These are phyloP conservation scores for Pichia paraexigua DNA, from an alignment of 805 yeast species.

Conservation along the genomic window DNA sequence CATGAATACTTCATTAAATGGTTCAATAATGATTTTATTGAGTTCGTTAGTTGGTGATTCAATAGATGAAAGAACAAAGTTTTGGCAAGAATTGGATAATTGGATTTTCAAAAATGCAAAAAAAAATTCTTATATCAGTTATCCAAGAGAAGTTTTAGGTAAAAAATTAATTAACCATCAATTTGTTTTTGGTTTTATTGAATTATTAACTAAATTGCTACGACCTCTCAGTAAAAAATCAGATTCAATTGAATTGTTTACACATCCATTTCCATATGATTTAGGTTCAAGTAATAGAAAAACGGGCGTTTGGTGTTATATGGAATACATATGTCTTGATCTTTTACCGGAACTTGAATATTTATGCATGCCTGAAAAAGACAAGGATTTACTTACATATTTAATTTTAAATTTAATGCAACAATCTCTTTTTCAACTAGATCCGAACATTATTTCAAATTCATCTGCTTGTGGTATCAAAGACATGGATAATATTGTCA, in stretches of 20 bases:
- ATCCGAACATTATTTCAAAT: slow-evolving; percentile 43
- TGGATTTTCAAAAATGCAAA: slow-evolving; percentile 47
- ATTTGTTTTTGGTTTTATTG: slow-evolving; percentile 44
- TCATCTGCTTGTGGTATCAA: slow-evolving; percentile 37
- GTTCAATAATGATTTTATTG: slow-evolving; percentile 50
- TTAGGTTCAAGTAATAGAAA: slow-evolving; percentile 56
- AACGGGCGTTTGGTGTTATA: slow-evolving; percentile 71
- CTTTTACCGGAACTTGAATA: slow-evolving; percentile 49
- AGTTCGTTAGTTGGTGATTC: slow-evolving; percentile 46
- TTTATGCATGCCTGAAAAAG: slow-evolving; percentile 27
- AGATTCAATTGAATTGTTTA: slow-evolving; percentile 31
- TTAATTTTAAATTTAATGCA: slow-evolving; percentile 45
- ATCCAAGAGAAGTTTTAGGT: slow-evolving; percentile 31
- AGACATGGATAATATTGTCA: slow-evolving; percentile 41
- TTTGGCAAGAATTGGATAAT: slow-evolving; percentile 65
- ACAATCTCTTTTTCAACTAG: slow-evolving; percentile 42
- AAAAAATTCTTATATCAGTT: slow-evolving; percentile 10
- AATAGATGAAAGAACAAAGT: slow-evolving; percentile 31
- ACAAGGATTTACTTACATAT: slow-evolving; percentile 41
- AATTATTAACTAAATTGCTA: slow-evolving; percentile 36
- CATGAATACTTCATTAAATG: slow-evolving; percentile 27
- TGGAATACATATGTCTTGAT: slow-evolving; percentile 62
- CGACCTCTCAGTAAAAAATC: slow-evolving; percentile 24
- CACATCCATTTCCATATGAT: slow-evolving; percentile 50
- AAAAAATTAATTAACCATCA: slow-evolving; percentile 7